Base-by-base conservation (phyloP, 1,139 yeast genomes). In the Groenewaldozyma sp. region DNA sequence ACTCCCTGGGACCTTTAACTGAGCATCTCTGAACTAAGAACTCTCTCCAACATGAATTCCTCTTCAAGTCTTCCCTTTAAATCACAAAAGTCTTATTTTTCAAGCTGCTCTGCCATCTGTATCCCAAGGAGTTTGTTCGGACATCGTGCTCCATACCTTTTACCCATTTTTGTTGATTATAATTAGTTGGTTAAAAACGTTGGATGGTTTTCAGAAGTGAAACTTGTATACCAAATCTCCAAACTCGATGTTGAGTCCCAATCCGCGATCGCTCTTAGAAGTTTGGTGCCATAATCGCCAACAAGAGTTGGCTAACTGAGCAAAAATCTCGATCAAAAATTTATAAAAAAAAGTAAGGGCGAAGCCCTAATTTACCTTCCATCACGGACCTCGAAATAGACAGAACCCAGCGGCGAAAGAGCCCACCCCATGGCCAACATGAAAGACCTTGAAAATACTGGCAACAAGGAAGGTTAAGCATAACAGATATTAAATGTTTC, bases 121-220 rank as follows among this genome's bases (percentile, higher is more conserved):
- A n/a, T n/a, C n/a, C n/a, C n/a, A n/a, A n/a, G n/a, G n/a, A n/a
- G n/a, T n/a, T n/a, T n/a, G n/a, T n/a, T n/a, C n/a, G n/a, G n/a
- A n/a, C n/a, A n/a, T n/a, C n/a, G n/a, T n/a, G n/a, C n/a, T n/a
- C n/a, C 59, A 37, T 75, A 78, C 83, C 82, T 76, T 76, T 78
- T 78, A 78, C 84, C 86, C 86, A 78, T 78, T 71, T 75, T 70
- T 65, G 62, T 16, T 5, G 13, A 18, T 16, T 29, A 18, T 29
- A n/a, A 29, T 13, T 7, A 13, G 16, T 28, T 7, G 31, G 9
- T 29, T 16, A 16, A 13, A 29, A 29, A 29, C 17, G 33, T 29
- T 18, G 43, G 41, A 39, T 40, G 42, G 35, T 42, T 31, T 37
- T 36, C n/a, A 34, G 33, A 34, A 39, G 24, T 36, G 39, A 29